A percentile compares a stretch with the other conserved stretches of the same genome.
phyloP scores from a whole-genome alignment of 768 basidiomycete species.

The Nevesoporus exiguus region DNA sequence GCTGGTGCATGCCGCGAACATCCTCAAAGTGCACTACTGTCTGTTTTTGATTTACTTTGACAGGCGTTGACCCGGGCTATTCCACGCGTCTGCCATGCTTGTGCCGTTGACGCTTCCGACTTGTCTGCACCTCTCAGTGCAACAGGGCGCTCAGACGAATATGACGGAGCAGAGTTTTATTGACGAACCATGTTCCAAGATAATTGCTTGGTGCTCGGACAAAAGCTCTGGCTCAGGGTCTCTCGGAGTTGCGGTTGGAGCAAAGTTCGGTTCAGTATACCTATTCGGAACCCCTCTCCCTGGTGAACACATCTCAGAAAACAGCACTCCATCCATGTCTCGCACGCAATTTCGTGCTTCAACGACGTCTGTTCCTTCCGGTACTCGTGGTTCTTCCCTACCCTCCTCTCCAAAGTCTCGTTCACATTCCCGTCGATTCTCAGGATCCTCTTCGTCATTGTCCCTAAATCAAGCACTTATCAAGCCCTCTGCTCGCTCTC shows the following conservation, averaged over 20 bases:
- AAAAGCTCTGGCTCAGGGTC: constrained; percentile 1
- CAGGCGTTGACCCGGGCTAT: not conserved
- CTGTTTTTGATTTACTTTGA: not conserved
- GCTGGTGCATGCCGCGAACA: constrained; percentile 6
- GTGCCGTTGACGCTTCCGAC: constrained; percentile 24
- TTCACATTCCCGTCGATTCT: constrained; percentile 26
- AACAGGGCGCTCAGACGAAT: constrained; percentile 8
- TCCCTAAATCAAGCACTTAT: constrained; percentile 43
- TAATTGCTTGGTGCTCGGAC: constrained; percentile 18
- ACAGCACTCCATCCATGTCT: constrained; percentile 7
- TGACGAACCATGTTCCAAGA: constrained; percentile 17
- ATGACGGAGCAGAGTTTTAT: constrained; percentile 24
- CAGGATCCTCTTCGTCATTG: constrained; percentile 39
- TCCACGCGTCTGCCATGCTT: constrained; percentile 15
- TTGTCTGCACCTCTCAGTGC: constrained; percentile 12
- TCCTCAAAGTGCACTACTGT: not conserved
- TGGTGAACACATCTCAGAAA: constrained; percentile 18
- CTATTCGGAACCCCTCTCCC: constrained; percentile 25
- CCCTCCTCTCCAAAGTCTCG: constrained; percentile 22
- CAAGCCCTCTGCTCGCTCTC: constrained; percentile 51
- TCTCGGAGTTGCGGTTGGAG: constrained; percentile 23
- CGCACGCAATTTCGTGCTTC: constrained; percentile 11
- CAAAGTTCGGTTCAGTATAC: constrained; percentile 24
- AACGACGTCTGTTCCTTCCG: constrained; percentile 5
- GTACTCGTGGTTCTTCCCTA: constrained; percentile 10